Conservation (phyloP, 1,139 yeast genomes). For the Nakaseomyces sp. region DNA sequence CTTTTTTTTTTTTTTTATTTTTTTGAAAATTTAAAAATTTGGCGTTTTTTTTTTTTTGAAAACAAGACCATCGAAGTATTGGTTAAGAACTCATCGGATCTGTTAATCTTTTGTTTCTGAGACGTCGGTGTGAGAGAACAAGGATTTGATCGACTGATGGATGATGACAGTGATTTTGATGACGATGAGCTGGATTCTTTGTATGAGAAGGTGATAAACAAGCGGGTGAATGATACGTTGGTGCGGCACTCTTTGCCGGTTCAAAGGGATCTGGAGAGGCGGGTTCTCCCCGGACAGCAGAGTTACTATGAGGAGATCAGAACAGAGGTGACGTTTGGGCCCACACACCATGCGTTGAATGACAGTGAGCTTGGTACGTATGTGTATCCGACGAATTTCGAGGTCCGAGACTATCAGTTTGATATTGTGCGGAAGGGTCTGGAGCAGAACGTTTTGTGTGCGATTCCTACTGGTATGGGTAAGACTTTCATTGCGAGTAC, state of each 20-base stretch:
- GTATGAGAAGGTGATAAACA: constrained; percentile 29
- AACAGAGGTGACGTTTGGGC: constrained; percentile 30
- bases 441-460: constrained; percentile 68
- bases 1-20: no score
- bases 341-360: constrained; percentile 46
- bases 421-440: constrained; percentile 68
- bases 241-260: constrained; percentile 28
- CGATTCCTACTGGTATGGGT: constrained; percentile 95
- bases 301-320: constrained; percentile 32
- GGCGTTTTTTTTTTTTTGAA: no score
- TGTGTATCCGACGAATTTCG: constrained; percentile 78
- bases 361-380: constrained; percentile 39
- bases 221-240: constrained; percentile 27
- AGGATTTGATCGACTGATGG: no score
- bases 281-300: constrained; percentile 27
- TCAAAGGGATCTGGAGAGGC: constrained; percentile 33
- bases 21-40: no score
- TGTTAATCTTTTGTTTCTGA: no score
- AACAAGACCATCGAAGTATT: no score
- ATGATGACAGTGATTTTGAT: constrained; percentile 24
- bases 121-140: no score
- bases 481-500: constrained; percentile 94
- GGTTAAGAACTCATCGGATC: no score
- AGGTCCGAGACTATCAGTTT: constrained; percentile 79
- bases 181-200: constrained; percentile 31